phyloP scores from a whole-genome alignment of 2,329 filamentous ascomycete genomes.

The Monascus ruber region DNA sequence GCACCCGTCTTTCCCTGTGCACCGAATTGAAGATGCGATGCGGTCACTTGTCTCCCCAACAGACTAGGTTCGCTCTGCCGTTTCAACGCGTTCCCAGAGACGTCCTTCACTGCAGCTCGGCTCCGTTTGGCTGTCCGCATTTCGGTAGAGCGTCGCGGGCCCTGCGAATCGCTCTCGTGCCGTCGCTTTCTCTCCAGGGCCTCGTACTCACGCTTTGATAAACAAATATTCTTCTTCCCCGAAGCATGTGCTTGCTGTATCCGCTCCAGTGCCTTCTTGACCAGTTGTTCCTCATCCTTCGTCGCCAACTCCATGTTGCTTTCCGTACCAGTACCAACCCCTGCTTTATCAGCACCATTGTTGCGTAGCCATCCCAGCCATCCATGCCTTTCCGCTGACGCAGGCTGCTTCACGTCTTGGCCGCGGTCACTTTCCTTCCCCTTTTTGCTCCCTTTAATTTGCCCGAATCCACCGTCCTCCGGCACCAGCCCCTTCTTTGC shows the following conservation, averaged over 20 bases:
- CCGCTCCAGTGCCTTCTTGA: slow-evolving; percentile 66
- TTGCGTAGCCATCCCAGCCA: slow-evolving; percentile 28
- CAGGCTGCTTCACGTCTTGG: slow-evolving; percentile 21
- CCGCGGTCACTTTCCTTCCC: slow-evolving; percentile 36
- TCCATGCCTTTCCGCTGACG: slow-evolving; percentile 17
- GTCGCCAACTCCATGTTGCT: slow-evolving; percentile 44
- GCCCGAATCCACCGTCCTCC: slow-evolving; percentile 38
- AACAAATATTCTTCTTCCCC: slow-evolving; percentile 66
- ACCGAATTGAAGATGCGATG: slow-evolving; percentile 21
- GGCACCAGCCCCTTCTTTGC: slow-evolving; percentile 42
- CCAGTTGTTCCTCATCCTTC: slow-evolving; percentile 56
- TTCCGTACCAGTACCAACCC: slow-evolving; percentile 35
- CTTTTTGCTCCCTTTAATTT: slow-evolving; percentile 29
- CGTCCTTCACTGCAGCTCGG: no score
- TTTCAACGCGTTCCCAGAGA: slow-evolving; percentile 3
- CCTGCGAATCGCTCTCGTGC: slow-evolving; percentile 26
- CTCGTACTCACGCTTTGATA: slow-evolving; percentile 68
- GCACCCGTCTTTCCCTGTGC: slow-evolving; percentile 36
- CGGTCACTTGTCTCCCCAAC: slow-evolving; percentile 8
- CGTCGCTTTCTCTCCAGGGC: slow-evolving; percentile 63
- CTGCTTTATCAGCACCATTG: slow-evolving; percentile 39
- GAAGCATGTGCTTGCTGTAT: slow-evolving; percentile 67
- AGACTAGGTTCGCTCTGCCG: slow-evolving; percentile 8
- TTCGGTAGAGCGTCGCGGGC: no score
- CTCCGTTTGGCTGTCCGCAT: no score